A percentile compares a stretch with the other conserved stretches of the same genome.
phyloP scores from a whole-genome alignment of 1,139 yeast species.

The Yamadazyma mexicana region DNA sequence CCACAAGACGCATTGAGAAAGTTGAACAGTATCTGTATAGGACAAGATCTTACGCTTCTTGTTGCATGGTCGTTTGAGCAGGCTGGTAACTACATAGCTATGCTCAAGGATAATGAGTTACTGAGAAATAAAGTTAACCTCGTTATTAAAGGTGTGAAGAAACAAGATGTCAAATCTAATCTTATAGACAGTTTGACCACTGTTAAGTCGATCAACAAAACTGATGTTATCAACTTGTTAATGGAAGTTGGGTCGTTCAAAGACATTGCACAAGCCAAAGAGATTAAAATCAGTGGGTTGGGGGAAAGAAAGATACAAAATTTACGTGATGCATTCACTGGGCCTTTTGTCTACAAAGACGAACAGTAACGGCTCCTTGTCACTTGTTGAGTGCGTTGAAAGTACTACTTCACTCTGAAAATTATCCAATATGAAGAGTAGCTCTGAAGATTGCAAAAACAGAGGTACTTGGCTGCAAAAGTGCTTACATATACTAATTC shows the following conservation, averaged over 20 bases:
- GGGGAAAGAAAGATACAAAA: slow-evolving; percentile 54
- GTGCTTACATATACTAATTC: too few relatives aligned
- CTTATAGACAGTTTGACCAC: slow-evolving; percentile 52
- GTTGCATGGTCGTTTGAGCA: slow-evolving; percentile 84
- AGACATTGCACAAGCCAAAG: slow-evolving; percentile 41
- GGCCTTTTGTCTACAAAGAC: slow-evolving; percentile 51
- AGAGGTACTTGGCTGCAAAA: too few relatives aligned
- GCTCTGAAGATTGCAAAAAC: too few relatives aligned
- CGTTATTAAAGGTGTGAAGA: slow-evolving; percentile 42
- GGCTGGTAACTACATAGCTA: slow-evolving; percentile 74
- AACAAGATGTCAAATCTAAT: slow-evolving; percentile 49
- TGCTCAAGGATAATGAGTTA: slow-evolving; percentile 49
- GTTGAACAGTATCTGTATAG: slow-evolving; percentile 67
- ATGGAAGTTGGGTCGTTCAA: slow-evolving; percentile 54
- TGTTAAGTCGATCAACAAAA: slow-evolving; percentile 55
- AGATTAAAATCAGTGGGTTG: slow-evolving; percentile 47
- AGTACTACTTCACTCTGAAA: too few relatives aligned
- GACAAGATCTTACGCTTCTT: slow-evolving; percentile 68
- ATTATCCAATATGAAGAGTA: too few relatives aligned
- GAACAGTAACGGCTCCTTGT: neutral
- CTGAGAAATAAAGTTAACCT: slow-evolving; percentile 24
- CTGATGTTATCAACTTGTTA: slow-evolving; percentile 56
- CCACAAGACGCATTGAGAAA: slow-evolving; percentile 70
- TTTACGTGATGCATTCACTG: slow-evolving; percentile 45
- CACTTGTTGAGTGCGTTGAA: too few relatives aligned